Evolutionary conservation across 2,329 filamentous ascomycete species (phyloP), one percentile per base, ranked within the genome.

Genomic region (Ascochyta fabae): DNA sequence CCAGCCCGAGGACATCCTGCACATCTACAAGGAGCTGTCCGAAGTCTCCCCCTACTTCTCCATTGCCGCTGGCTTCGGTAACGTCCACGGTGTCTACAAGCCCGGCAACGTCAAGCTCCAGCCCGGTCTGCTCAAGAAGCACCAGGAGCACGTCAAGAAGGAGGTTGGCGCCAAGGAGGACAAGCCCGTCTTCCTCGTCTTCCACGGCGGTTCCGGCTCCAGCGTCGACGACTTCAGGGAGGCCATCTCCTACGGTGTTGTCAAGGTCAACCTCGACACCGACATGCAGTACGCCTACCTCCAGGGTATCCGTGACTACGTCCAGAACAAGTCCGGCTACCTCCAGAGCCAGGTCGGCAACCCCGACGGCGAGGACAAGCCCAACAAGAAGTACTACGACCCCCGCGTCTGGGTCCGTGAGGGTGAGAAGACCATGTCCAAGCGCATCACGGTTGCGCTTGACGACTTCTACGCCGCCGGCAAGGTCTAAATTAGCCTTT

Each of bases 201-300:
- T 99, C 90, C 95, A 99, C 86, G 95, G 95, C 74, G 95, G 95
- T 72, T 96, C 91, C 63, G 95, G 95, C 68, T 96, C 91, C 65
- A 84, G 85, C 77, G 96, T 96, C 84, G 80, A 91, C 69, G 95
- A 99, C 83, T 99, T 90, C 86, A 84, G 66, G 7, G 61, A 72
- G 52, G 69, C 69, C 15, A 72, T 72, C 56, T 65, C 60, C 76
- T 90, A 94, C 80, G 95, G 95, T 84, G 94, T 99, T 69, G 89
- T 97, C 83, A 99, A 99, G 89, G 95, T 99, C 81, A 99, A 99
- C 84, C 84, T 99, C 72, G 95, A 99, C 81, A 99, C 95, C 46
- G 95, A 99, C 77, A 86, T 98, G 81, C 94, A 98, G 84, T 77
- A 73, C 71, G 93, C 94, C 57, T 99, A 98, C 86, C 85, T 95